Percentiles rank a stretch among this genome's conserved stretches.
These are phyloP conservation scores for Annona cherimola DNA, from an alignment of 164 flowering plant genomes.

Conservation along the genomic window DNA sequence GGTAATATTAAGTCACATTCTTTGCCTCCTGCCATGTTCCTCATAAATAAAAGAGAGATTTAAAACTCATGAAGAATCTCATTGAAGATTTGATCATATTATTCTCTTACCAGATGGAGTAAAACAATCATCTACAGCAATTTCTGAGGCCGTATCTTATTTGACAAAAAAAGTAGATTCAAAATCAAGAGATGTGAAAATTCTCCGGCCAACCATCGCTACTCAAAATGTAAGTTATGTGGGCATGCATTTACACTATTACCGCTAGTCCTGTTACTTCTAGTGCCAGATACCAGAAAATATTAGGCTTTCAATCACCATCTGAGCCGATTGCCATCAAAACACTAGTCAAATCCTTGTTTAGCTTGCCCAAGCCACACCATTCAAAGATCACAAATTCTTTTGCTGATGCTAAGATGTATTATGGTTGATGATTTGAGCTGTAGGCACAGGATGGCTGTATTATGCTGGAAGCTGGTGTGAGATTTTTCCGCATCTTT, in stretches of 20 bases:
- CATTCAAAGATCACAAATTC: too few species aligned
- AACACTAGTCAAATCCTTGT: background rate
- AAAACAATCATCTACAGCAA: slow-evolving; percentile 52
- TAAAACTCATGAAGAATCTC: background rate
- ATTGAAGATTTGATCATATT: slow-evolving; percentile 2
- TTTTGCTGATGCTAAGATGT: too few species aligned
- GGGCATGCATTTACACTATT: background rate
- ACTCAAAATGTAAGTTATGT: slow-evolving; percentile 50
- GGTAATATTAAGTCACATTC: background rate
- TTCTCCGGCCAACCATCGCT: slow-evolving; percentile 91
- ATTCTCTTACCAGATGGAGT: slow-evolving; percentile 38
- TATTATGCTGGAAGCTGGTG: too few species aligned
- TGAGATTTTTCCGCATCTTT: too few species aligned
- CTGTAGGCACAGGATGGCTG: too few species aligned
- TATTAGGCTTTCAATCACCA: background rate
- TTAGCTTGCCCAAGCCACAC: background rate
- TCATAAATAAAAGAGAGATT: background rate
- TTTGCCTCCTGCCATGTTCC: background rate
- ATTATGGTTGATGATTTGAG: too few species aligned
- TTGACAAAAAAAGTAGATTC: slow-evolving; percentile 78
- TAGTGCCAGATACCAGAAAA: background rate
- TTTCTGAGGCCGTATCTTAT: slow-evolving; percentile 61
- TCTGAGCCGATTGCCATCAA: background rate
- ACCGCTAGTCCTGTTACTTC: background rate
- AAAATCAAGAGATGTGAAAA: slow-evolving; percentile 54